A percentile compares a stretch with the other conserved stretches of the same genome.
Conservation (phyloP, 208 protist species). For the Crithidia expoeki region DNA sequence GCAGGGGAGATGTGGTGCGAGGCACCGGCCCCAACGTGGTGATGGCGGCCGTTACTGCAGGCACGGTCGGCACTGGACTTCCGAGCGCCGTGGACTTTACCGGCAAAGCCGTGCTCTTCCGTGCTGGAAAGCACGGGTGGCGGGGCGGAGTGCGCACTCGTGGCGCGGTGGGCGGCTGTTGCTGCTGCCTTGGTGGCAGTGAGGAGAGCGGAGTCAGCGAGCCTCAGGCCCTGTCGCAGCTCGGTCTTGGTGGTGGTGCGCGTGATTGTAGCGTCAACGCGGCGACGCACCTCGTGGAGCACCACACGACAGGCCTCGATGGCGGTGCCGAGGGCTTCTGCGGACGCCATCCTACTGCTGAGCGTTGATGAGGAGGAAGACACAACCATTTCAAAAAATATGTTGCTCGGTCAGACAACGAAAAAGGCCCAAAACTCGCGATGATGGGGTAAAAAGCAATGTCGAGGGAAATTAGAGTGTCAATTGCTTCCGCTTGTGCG, state of each 20-base stretch:
- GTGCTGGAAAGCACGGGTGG: conserved; percentile 3
- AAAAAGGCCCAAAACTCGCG: too few relatives aligned
- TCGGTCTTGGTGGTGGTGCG: conserved; percentile 32
- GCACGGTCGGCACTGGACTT: neutral
- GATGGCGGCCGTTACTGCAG: neutral
- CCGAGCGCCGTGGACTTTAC: neutral
- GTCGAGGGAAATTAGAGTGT: too few relatives aligned
- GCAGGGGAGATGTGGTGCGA: neutral
- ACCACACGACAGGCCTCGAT: conserved; percentile 27
- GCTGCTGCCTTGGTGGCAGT: neutral
- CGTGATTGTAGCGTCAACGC: conserved; percentile 26
- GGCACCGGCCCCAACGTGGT: neutral
- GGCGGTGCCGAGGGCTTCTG: conserved; percentile 15
- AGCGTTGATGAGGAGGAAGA: conserved; percentile 14
- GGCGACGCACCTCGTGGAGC: conserved; percentile 34
- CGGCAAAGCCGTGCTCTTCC: conserved; percentile 1
- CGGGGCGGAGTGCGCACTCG: neutral
- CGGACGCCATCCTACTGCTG: neutral
- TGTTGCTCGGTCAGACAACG: neutral
- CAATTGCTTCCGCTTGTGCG: too few relatives aligned
- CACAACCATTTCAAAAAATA: neutral
- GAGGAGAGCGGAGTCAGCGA: conserved; percentile 32
- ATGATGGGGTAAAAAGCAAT: too few relatives aligned
- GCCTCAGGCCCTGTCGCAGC: conserved; percentile 34
- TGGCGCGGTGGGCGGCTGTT: neutral